These are phyloP conservation scores for Candida maesae DNA, from an alignment of 805 yeast species.

Conservation along the genomic window DNA sequence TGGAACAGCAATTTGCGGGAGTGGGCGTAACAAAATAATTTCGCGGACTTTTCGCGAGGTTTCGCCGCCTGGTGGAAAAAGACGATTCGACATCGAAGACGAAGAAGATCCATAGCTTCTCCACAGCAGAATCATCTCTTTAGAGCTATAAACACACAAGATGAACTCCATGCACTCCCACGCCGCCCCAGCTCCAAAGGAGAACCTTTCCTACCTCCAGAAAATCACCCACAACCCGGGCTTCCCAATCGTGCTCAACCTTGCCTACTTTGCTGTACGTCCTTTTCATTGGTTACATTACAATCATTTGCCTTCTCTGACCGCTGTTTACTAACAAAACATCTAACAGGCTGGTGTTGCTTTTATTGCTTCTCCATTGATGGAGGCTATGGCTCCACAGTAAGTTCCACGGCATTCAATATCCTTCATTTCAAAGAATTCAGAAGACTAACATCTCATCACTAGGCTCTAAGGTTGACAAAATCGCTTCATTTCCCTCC, in stretches of 20 bases:
- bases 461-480: slow-evolving; percentile 1
- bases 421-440: not conserved
- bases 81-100: no score
- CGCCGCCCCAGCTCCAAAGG: slow-evolving; percentile 26
- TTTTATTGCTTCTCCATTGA: slow-evolving; percentile 71
- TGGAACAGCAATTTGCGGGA: no score
- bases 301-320: no score
- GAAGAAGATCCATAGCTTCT: no score
- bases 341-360: slow-evolving; percentile 56
- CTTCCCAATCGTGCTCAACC: slow-evolving; percentile 61
- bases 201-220: slow-evolving; percentile 35
- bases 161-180: slow-evolving; percentile 16
- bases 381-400: slow-evolving; percentile 82
- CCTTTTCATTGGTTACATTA: slow-evolving; percentile 1
- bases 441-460: no score
- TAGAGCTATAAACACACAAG: not conserved
- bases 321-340: not conserved
- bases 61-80: no score
- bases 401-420: slow-evolving; percentile 17
- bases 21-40: no score
- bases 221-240: slow-evolving; percentile 60
- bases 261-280: slow-evolving; percentile 50
- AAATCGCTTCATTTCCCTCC: no score
- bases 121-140: no score
- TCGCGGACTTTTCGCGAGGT: no score